Evolutionary conservation across 2,329 filamentous ascomycete species (phyloP).

Genomic region (Diaporthe eres): DNA sequence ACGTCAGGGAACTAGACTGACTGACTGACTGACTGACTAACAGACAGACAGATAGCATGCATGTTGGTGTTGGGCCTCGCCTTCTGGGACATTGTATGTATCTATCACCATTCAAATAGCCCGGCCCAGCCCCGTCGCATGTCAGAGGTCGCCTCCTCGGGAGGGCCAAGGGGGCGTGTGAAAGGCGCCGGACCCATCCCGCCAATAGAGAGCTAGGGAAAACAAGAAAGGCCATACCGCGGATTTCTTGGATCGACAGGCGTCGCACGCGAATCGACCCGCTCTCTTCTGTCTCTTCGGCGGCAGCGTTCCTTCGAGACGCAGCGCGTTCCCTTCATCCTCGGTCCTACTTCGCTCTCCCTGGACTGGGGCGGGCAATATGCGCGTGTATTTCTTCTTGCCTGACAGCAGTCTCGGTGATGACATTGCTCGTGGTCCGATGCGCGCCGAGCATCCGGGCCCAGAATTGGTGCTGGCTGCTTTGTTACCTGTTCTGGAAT

Average conservation of each 20-base stretch:
- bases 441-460: not conserved
- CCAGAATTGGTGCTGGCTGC: not conserved
- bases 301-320: not conserved
- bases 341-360: not conserved
- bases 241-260: constrained; percentile 35
- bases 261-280: constrained; percentile 38
- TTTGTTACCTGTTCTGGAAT: not conserved
- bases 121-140: not conserved
- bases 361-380: constrained; percentile 29
- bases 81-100: too few species aligned
- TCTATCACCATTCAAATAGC: not conserved
- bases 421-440: not conserved
- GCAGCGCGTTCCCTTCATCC: not conserved
- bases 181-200: not conserved
- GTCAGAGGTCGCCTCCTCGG: not conserved
- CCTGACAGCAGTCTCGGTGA: not conserved
- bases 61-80: too few species aligned
- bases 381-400: constrained; percentile 25
- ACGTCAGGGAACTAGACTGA: not conserved
- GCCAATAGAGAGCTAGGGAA: not conserved
- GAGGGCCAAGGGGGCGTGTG: not conserved
- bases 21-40: not conserved
- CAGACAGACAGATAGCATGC: not conserved
- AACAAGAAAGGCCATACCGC: constrained; percentile 22
- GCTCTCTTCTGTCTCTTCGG: constrained; percentile 26